Percentiles rank a stretch among this genome's conserved stretches.
phyloP scores from a whole-genome alignment of 1,139 yeast species.

The Suhomyces wounanorum region DNA sequence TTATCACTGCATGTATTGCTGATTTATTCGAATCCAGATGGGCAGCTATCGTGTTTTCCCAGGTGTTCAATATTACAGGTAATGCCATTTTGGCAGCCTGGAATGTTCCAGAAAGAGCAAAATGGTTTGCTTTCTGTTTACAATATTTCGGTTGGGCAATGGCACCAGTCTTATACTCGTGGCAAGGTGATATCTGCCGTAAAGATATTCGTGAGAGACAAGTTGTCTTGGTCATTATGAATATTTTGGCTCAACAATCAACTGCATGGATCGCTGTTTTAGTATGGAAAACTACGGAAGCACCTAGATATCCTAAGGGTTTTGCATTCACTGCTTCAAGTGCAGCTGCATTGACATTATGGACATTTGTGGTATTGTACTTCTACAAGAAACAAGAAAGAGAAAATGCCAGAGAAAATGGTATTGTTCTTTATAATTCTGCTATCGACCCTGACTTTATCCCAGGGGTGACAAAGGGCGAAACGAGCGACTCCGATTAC shows the following conservation, averaged over 20 bases:
- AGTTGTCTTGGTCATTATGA: conserved; percentile 46
- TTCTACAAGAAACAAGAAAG: conserved; percentile 62
- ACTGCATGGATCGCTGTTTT: conserved; percentile 48
- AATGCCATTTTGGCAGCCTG: conserved; percentile 48
- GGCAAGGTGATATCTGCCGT: conserved; percentile 49
- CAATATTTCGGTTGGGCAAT: conserved; percentile 53
- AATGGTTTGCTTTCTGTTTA: conserved; percentile 51
- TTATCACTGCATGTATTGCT: conserved; percentile 43
- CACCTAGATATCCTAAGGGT: conserved; percentile 54
- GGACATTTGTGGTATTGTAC: conserved; percentile 58
- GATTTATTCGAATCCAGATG: conserved; percentile 56
- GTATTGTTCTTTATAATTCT: conserved; percentile 21
- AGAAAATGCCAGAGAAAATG: conserved; percentile 51
- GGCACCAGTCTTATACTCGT: conserved; percentile 51
- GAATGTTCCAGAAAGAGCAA: conserved; percentile 46
- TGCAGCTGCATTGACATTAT: conserved; percentile 50
- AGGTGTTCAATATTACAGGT: conserved; percentile 44
- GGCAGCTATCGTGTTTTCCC: conserved; percentile 59
- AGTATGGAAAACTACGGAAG: conserved; percentile 47
- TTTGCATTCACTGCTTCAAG: conserved; percentile 54
- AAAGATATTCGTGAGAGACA: conserved; percentile 47
- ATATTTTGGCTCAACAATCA: conserved; percentile 45
- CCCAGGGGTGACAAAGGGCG: conserved; percentile 1
- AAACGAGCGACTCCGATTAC: neutral
- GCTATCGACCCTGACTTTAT: conserved; percentile 18